A percentile compares a stretch with the other conserved stretches of the same genome.
Evolutionary conservation across 2,329 filamentous ascomycete genomes (phyloP).

Genomic region (Aureobasidium sp.): DNA sequence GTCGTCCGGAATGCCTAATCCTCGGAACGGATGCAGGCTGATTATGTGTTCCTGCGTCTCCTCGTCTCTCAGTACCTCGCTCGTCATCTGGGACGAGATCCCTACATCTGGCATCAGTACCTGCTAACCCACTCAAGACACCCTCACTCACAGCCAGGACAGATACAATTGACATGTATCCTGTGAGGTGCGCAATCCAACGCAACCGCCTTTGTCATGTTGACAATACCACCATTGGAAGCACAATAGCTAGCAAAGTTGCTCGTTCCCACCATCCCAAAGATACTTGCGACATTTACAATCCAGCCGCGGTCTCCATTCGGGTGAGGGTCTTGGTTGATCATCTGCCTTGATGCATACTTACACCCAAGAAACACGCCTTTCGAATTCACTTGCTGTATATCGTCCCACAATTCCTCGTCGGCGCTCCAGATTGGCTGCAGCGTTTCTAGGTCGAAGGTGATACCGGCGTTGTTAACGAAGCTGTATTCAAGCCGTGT

Average conservation of each 20-base stretch:
- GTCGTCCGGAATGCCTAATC: slow-evolving; percentile 22
- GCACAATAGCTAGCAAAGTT: slow-evolving; percentile 37
- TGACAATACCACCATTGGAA: slow-evolving; percentile 41
- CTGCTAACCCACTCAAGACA: neutral
- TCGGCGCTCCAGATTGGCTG: slow-evolving; percentile 22
- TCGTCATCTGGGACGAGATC: slow-evolving; percentile 12
- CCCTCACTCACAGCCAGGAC: slow-evolving; percentile 35
- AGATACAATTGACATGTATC: slow-evolving; percentile 38
- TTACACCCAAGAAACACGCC: slow-evolving; percentile 36
- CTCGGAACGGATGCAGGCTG: slow-evolving; percentile 29
- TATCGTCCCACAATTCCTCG: slow-evolving; percentile 31
- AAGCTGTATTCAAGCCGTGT: slow-evolving; percentile 16
- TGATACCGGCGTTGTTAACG: slow-evolving; percentile 33
- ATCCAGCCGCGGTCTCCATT: slow-evolving; percentile 32
- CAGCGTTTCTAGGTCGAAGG: slow-evolving; percentile 23
- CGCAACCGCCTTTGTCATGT: slow-evolving; percentile 41
- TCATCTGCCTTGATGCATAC: slow-evolving; percentile 32
- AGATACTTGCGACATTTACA: slow-evolving; percentile 33
- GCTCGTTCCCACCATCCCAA: slow-evolving; percentile 27
- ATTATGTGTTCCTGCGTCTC: slow-evolving; percentile 23
- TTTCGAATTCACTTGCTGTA: slow-evolving; percentile 32
- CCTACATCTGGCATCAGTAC: neutral
- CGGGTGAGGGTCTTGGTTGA: slow-evolving; percentile 29
- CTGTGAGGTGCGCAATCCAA: slow-evolving; percentile 37
- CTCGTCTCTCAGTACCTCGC: slow-evolving; percentile 24